phyloP scores from a whole-genome alignment of 2,329 filamentous ascomycete species.

The Fusarium acutatum region DNA sequence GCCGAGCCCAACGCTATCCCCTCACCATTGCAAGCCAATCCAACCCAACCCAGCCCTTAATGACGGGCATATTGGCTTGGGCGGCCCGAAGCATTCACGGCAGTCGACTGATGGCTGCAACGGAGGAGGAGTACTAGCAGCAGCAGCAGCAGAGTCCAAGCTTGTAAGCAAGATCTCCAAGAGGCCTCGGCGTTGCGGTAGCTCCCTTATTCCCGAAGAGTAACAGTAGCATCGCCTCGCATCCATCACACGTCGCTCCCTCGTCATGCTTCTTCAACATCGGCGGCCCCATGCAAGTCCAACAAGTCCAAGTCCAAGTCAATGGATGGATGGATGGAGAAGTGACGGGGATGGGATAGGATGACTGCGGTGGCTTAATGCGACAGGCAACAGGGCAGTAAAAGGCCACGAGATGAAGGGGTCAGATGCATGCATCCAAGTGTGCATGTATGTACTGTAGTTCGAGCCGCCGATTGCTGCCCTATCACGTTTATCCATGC shows the following conservation, averaged over 20 bases:
- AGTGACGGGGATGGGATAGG: not conserved
- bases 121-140: not conserved
- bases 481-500: conserved; percentile 13
- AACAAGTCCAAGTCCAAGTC: not conserved
- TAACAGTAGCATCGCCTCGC: not conserved
- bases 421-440: not conserved
- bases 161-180: conserved; percentile 11
- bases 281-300: not conserved
- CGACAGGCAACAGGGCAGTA: not conserved
- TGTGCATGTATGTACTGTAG: not conserved
- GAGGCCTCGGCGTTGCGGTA: conserved; percentile 17
- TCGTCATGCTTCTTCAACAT: conserved; percentile 1
- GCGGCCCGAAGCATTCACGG: conserved; percentile 36
- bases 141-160: not conserved
- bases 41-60: conserved; percentile 18
- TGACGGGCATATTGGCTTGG: conserved; percentile 23
- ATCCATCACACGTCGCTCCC: not conserved
- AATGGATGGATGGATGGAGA: not conserved
- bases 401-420: conserved; percentile 22
- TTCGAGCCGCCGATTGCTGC: conserved; percentile 15
- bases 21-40: conserved; percentile 3
- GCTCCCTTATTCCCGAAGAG: conserved; percentile 29
- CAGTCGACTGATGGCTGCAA: conserved; percentile 25
- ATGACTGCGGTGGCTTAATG: conserved; percentile 8
- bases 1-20: conserved; percentile 5